Evolutionary conservation across 306 rosid genomes (phyloP), one percentile per base, ranked within the genome.

Genomic region (Castanopsis chinensis): DNA sequence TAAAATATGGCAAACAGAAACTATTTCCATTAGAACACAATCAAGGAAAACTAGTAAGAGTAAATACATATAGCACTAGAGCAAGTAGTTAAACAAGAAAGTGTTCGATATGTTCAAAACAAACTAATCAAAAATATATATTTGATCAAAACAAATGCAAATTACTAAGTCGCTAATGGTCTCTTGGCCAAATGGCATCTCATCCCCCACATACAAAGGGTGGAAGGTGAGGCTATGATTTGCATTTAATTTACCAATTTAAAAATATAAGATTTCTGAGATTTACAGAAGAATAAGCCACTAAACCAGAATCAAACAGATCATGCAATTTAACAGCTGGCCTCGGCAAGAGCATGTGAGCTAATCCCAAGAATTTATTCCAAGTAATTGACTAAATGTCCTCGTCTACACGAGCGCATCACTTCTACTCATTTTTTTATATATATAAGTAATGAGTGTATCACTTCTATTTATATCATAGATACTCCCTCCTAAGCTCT

Each of bases 1-100:
- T 72, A 37, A 70, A 85, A 67, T 77, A 54, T 56, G 78, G 78
- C 78, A 69, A 17, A 80, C 72, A 76, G 72, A 79, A 63, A 45
- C 64, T 37, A 76, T 67, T 81, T 64, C 45, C 76, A 65, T 69
- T 77, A 63, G 53, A 43, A 61, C 10, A 64, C 18, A 80, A 78
- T 2, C 54, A 76, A 55, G 53, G 32, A 4, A 8, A 74, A 55
- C 69, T 12, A 27, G 69, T 63, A 57, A 5, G 60, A 79, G 32
- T 30, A 13, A 68, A 61, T 17, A n/a, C 37, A 56, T 21, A 23
- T 23, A 79, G 65, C 71, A 69, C 64, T 35, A 21, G 20, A 74
- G 41, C 17, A 6, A 20, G 51, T 54, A 80, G 30, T 8, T 67
- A 33, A 56, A 63, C 61, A 72, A 49, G 58, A 73, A 5, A 19